A percentile compares a stretch with the other conserved stretches of the same genome.
Evolutionary conservation across 2,329 filamentous ascomycete species (phyloP).

Genomic region (Graphilbum fragrans): DNA sequence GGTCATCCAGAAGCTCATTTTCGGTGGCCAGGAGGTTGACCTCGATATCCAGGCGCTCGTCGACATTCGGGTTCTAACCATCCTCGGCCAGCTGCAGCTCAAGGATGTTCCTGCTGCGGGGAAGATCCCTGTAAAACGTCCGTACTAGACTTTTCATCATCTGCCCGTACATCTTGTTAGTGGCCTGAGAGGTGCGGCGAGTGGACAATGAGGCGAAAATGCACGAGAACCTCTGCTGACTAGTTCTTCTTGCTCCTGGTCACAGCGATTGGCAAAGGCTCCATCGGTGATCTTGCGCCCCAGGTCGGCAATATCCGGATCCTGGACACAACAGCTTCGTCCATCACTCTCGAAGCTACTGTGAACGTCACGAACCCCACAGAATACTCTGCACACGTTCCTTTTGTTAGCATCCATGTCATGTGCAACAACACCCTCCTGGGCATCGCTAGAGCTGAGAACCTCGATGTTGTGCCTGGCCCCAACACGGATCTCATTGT

Average conservation of each 20-base stretch:
- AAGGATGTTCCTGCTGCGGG: constrained; percentile 79
- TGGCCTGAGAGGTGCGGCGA: background rate
- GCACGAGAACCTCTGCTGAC: constrained; percentile 4
- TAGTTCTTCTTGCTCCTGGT: background rate
- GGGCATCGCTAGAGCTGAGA: constrained; percentile 57
- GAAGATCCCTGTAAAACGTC: constrained; percentile 85
- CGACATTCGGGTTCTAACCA: constrained; percentile 71
- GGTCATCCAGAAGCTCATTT: constrained; percentile 69
- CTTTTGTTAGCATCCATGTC: constrained; percentile 66
- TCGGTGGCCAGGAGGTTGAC: constrained; percentile 56
- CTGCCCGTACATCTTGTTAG: constrained; percentile 26
- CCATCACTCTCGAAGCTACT: constrained; percentile 56
- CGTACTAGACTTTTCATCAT: constrained; percentile 37
- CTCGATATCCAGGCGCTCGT: constrained; percentile 69
- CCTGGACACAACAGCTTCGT: constrained; percentile 57
- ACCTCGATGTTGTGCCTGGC: constrained; percentile 54
- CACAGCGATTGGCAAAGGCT: constrained; percentile 46
- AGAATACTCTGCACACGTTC: constrained; percentile 70
- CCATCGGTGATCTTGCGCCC: constrained; percentile 38
- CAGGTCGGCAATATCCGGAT: constrained; percentile 62
- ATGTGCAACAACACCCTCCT: constrained; percentile 61
- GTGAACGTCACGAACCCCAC: constrained; percentile 89
- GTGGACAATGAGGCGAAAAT: background rate
- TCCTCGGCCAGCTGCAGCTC: constrained; percentile 68
- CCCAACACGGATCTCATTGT: constrained; percentile 60